phyloP scores from a whole-genome alignment of 805 yeast species.

The Candida sonorensis region DNA sequence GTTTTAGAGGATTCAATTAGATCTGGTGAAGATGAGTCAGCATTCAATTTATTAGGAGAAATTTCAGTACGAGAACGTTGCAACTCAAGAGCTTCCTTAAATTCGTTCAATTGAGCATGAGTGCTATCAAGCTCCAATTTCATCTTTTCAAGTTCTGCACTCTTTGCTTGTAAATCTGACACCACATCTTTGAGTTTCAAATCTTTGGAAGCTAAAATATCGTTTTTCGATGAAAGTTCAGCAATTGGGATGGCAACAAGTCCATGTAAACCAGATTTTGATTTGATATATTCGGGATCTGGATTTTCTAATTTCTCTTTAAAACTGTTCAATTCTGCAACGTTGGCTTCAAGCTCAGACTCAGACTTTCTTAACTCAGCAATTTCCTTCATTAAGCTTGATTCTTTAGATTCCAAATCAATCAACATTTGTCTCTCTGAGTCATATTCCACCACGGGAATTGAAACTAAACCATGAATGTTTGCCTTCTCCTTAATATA shows the following conservation, averaged over 20 bases:
- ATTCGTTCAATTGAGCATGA: background rate
- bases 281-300: slow-evolving; percentile 14
- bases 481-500: slow-evolving; percentile 14
- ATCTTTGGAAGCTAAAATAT: background rate
- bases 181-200: background rate
- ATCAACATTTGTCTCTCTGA: background rate
- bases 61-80: too few relatives aligned
- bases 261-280: slow-evolving; percentile 2
- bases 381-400: background rate
- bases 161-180: background rate
- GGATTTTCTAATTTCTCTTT: slow-evolving; percentile 19
- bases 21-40: background rate
- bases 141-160: background rate
- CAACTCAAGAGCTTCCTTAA: slow-evolving; percentile 1
- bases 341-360: background rate
- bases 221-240: slow-evolving; percentile 10
- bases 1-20: slow-evolving; percentile 5
- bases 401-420: background rate
- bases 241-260: slow-evolving; percentile 3
- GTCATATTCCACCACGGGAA: slow-evolving; percentile 13
- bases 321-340: slow-evolving; percentile 1
- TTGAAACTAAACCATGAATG: slow-evolving; percentile 9
- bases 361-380: background rate
- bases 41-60: slow-evolving; percentile 1
- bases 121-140: background rate